Base-by-base conservation (phyloP, 768 basidiomycete genomes). In the Tulasnella sp. region DNA sequence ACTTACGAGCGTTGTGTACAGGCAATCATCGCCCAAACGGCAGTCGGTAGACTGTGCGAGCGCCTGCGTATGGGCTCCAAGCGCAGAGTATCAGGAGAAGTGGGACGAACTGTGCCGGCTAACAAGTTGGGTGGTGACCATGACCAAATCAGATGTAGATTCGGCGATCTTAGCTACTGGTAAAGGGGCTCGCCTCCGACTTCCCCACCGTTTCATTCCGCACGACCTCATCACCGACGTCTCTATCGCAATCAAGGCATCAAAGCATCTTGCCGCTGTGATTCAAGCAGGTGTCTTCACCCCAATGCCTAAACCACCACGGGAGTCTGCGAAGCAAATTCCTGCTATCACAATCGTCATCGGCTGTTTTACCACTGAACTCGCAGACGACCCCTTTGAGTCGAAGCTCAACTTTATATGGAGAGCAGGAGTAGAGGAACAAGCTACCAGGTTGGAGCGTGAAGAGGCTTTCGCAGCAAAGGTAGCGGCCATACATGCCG, bases 351-450 rank as follows among this genome's bases (percentile, higher is more conserved):
- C 72, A 0, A 66, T 94, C 46, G 72, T 68, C 9, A 69, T 92
- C 51, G 74, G 76, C n/a, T 75, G 75, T 45, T 65, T 94, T 31
- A 81, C 80, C 49, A 65, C 89, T 8, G 92, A 96, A 69, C 83
- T 83, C 24, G 80, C 82, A 22, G 93, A 98, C 68, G 87, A 92
- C 65, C 79, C 83, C 1, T 81, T 96, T 59, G 93, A 98, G 70
- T 77, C 79, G 15, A 80, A 76, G 60, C 71, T 96, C 19, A 85
- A 81, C 34, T 73, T 85, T 8, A 86, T 90, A 29, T 87, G 80
- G 76, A 75, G 79, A 60, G 78, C 81, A 49, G 92, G 90, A 0
- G 71, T 78, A 38, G 79, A 81, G 41, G 92, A 91, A 49, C 82
- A 83, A 42, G 78, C 76, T 53, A 76, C 80, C 12, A 75, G 92